Base-by-base conservation (phyloP, 176 grass and related monocot species). In the Zoysia japonica region DNA sequence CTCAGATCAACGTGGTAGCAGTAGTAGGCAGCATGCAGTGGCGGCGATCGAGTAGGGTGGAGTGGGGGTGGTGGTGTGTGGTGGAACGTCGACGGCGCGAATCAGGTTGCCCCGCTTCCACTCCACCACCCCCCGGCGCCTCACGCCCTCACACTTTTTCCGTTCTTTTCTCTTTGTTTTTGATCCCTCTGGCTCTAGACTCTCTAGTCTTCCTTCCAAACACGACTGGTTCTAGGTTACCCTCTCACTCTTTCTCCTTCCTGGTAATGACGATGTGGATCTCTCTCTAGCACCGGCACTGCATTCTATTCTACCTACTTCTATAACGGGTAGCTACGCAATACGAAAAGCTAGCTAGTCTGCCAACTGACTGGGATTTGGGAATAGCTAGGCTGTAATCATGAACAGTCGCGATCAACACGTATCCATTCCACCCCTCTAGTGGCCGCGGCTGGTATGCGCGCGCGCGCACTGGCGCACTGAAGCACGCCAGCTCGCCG, bases 21-120 rank as follows among this genome's bases (percentile, higher is more conserved):
- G 45, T 14, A 19, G 70, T 5, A 9, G 28, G 28, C 28, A 28
- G 28, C 28, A 28, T 28, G 28, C 28, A 28, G 28, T 28, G 28
- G 28, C 28, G 28, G 28, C 28, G 28, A 28, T 28, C 28, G 28
- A 28, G 55, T 57, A 57, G 17, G 49, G 65, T 61, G 49, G 44
- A 37, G 77, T 69, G 77, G 77, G 37, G 55, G 79, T 54, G 57
- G 65, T 92, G 69, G 64, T 61, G 70, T 68, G 85, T 81, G 95
- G 95, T 97, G 89, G 89, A 80, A 94, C 70, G 90, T 92, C 95
- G 28, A 28, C 28, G 39, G 51, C 66, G 70, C 85, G 89, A 92
- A 97, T 90, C 95, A 66, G 80, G 86, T 98, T 98, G 92, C 92
- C 89, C 90, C 80, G 75, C 87, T 90, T 87, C 90, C 82, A 98